These are phyloP conservation scores for Backusella psychrophila DNA, from an alignment of 192 early-diverging fungal genomes.

Conservation along the genomic window DNA sequence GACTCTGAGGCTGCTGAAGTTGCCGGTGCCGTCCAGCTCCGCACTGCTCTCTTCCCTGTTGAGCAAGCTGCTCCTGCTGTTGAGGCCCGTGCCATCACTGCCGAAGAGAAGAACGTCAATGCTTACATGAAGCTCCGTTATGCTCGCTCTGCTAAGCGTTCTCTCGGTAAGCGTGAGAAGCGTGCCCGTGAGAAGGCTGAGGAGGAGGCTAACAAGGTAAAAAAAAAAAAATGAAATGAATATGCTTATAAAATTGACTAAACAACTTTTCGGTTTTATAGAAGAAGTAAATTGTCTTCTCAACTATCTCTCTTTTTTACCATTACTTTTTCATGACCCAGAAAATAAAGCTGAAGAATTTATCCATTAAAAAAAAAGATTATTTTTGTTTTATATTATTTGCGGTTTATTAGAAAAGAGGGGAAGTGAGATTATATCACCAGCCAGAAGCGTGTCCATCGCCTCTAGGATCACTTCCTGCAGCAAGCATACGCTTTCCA, in stretches of 20 bases:
- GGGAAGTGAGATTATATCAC: constrained; percentile 15
- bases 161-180: constrained; percentile 76
- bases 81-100: constrained; percentile 54
- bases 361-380: background rate
- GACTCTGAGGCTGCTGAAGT: constrained; percentile 60
- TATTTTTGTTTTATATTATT: background rate
- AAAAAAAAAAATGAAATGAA: background rate
- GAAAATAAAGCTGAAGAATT: constrained; percentile 30
- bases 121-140: constrained; percentile 77
- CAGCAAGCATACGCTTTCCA: constrained; percentile 45
- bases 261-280: background rate
- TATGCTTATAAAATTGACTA: background rate
- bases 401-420: background rate
- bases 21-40: constrained; percentile 61
- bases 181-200: constrained; percentile 78
- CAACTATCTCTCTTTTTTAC: background rate
- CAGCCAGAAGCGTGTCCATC: constrained; percentile 58
- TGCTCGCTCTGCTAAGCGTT: constrained; percentile 72
- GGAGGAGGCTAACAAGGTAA: constrained; percentile 79
- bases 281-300: constrained; percentile 9
- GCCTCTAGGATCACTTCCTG: constrained; percentile 56
- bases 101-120: constrained; percentile 51
- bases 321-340: constrained; percentile 4
- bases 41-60: constrained; percentile 67
- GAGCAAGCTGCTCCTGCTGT: constrained; percentile 49